These are phyloP conservation scores for Novymonas esmeraldas DNA, from an alignment of 208 protist species.

Conservation along the genomic window DNA sequence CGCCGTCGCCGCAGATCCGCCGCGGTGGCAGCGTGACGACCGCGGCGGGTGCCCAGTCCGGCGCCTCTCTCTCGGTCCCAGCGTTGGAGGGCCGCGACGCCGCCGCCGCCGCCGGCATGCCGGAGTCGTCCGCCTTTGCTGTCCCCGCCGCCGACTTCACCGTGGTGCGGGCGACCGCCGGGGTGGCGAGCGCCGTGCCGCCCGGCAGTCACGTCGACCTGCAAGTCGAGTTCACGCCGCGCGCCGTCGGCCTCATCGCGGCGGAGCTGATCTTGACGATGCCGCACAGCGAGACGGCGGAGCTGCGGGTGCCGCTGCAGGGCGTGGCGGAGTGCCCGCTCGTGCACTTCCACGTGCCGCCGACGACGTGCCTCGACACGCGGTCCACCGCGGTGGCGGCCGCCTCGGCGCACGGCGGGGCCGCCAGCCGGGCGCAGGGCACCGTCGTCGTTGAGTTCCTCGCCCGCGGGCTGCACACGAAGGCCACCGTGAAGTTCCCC, in stretches of 20 bases:
- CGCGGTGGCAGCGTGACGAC: background rate
- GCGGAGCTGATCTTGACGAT: constrained; percentile 60
- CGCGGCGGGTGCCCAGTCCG: no score
- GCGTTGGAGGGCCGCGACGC: background rate
- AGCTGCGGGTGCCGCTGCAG: constrained; percentile 66
- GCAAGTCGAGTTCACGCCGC: constrained; percentile 87
- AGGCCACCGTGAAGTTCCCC: constrained; percentile 89
- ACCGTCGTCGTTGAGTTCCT: constrained; percentile 91
- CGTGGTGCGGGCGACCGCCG: constrained; percentile 6
- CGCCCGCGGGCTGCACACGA: constrained; percentile 91
- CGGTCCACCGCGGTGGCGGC: constrained; percentile 71
- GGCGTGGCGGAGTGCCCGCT: constrained; percentile 92
- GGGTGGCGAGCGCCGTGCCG: constrained; percentile 47
- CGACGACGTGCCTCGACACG: constrained; percentile 72
- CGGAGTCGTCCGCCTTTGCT: constrained; percentile 3
- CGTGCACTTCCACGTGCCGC: constrained; percentile 96
- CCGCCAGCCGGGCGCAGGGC: constrained; percentile 33
- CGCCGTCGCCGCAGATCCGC: background rate
- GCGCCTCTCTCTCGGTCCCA: background rate
- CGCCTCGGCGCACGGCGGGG: constrained; percentile 52
- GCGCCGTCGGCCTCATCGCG: constrained; percentile 51
- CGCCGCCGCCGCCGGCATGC: background rate
- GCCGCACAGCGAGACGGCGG: constrained; percentile 45
- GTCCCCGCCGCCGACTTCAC: constrained; percentile 3
- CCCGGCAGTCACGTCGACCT: constrained; percentile 56